Base-by-base conservation (phyloP, 2,329 filamentous ascomycete species). In the Colletotrichum karsti region DNA sequence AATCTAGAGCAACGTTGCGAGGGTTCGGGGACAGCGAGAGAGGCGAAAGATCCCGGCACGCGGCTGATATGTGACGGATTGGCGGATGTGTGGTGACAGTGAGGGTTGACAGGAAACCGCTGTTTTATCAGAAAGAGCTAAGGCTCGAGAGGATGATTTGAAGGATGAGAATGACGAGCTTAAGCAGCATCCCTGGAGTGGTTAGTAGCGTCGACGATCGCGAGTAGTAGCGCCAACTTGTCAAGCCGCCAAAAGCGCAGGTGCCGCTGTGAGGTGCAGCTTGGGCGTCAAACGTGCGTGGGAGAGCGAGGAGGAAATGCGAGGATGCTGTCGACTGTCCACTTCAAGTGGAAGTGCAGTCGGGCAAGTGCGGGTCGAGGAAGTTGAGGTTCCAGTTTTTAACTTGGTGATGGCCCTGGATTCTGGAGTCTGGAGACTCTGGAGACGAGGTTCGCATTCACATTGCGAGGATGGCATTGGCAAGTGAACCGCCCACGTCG, bases 21-120 rank as follows among this genome's bases (percentile, higher is more conserved):
- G 42, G 15, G 55, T 10, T 64, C 35, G 22, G 12, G 22, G 44
- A 13, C 61, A 28, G 33, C 15, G 12, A 37, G 56, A 37, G 12
- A 33, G 13, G n/a, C n/a, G n/a, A 51, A 22, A 63, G 53, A 30
- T 35, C 3, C 5, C 13, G 51, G 58, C 48, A 24, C 41, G 37
- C 48, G 50, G 15, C n/a, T 50, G 60, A 50, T 41, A 51, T 58
- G 59, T 63, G 65, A 69, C 65, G 18, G 62, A 54, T 69, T 59
- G 65, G 50, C 61, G 33, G 37, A 12, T 18, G 41, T 35, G 22
- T 9, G 42, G 50, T 48, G 64, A 54, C 64, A 46, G 64, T 39
- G 5, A 22, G n/a, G 13, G 9, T 30, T 51, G 64, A 67, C 51
- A 57, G 42, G 35, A 37, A 62, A 48, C 56, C 48, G 48, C 39